Percentiles rank a stretch among this genome's conserved stretches.
Conservation (phyloP, 495 filamentous ascomycete species). For the Xylaria sp. region DNA sequence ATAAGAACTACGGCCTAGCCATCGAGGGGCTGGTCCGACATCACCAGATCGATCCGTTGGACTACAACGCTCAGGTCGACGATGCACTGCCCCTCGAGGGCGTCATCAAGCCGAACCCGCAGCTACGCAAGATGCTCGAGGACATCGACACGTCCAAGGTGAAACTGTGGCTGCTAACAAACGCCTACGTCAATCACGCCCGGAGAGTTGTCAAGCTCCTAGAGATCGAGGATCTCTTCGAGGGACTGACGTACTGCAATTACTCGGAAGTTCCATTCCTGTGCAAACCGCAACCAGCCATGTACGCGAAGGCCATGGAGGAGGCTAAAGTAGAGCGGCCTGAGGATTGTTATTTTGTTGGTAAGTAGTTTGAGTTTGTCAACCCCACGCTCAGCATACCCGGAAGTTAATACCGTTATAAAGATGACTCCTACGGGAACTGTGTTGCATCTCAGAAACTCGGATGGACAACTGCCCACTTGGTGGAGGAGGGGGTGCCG, state of each 20-base stretch:
- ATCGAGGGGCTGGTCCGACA: slow-evolving; percentile 92
- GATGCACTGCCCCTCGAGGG: slow-evolving; percentile 90
- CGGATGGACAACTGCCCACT: slow-evolving; percentile 81
- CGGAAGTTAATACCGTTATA: slow-evolving; percentile 25
- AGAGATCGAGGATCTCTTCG: slow-evolving; percentile 85
- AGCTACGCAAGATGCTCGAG: slow-evolving; percentile 75
- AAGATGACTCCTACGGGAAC: slow-evolving; percentile 85
- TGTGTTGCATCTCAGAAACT: slow-evolving; percentile 71
- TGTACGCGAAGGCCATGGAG: slow-evolving; percentile 82
- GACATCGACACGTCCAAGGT: slow-evolving; percentile 82
- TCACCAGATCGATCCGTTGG: slow-evolving; percentile 93
- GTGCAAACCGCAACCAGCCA: slow-evolving; percentile 84
- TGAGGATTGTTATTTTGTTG: slow-evolving; percentile 84
- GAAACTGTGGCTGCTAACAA: slow-evolving; percentile 92
- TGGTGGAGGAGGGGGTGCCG: slow-evolving; percentile 75
- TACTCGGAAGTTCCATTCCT: slow-evolving; percentile 71
- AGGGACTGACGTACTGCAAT: slow-evolving; percentile 92
- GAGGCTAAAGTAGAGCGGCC: slow-evolving; percentile 65
- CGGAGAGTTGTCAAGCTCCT: slow-evolving; percentile 81
- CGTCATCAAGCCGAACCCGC: slow-evolving; percentile 77
- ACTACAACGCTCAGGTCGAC: slow-evolving; percentile 94
- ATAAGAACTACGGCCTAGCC: slow-evolving; percentile 93
- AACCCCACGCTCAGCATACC: slow-evolving; percentile 19
- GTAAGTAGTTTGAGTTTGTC: slow-evolving; percentile 55
- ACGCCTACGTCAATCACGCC: slow-evolving; percentile 91